Conservation (phyloP, 148 eudicot genomes). For the Dysphania ambrosioides region DNA sequence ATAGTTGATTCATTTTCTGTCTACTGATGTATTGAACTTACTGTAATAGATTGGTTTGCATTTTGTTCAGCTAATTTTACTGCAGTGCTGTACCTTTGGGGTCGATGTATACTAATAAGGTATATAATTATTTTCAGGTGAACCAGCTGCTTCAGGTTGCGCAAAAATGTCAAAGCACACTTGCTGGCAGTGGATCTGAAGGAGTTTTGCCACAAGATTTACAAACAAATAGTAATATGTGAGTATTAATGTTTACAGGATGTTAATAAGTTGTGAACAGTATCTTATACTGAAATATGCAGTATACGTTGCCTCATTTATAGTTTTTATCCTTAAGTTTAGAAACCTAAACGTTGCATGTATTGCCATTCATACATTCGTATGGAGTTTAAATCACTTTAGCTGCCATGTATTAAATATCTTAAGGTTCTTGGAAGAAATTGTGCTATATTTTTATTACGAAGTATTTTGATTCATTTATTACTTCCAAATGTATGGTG, state of each 20-base stretch:
- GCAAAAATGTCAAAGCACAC: slow-evolving; percentile 84
- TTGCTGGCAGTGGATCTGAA: slow-evolving; percentile 72
- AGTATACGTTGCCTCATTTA: background rate
- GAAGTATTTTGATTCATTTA: background rate
- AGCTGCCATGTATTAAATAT: background rate
- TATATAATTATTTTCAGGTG: slow-evolving; percentile 51
- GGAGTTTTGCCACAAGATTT: slow-evolving; percentile 74
- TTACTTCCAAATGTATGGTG: background rate
- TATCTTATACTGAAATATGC: background rate
- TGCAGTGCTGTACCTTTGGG: background rate
- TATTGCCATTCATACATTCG: background rate
- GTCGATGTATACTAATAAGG: background rate
- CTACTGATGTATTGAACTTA: no score
- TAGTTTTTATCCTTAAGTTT: background rate
- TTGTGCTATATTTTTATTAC: background rate
- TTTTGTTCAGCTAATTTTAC: background rate
- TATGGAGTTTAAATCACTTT: background rate
- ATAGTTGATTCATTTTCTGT: background rate
- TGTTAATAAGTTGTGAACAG: background rate
- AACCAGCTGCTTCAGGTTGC: slow-evolving; percentile 88
- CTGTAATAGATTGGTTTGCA: background rate
- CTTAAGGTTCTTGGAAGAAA: background rate
- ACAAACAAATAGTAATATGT: slow-evolving; percentile 82
- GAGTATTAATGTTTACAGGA: slow-evolving; percentile 26
- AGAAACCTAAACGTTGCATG: background rate